Conservation (phyloP, 768 basidiomycete species). For the Collybia sp. region DNA sequence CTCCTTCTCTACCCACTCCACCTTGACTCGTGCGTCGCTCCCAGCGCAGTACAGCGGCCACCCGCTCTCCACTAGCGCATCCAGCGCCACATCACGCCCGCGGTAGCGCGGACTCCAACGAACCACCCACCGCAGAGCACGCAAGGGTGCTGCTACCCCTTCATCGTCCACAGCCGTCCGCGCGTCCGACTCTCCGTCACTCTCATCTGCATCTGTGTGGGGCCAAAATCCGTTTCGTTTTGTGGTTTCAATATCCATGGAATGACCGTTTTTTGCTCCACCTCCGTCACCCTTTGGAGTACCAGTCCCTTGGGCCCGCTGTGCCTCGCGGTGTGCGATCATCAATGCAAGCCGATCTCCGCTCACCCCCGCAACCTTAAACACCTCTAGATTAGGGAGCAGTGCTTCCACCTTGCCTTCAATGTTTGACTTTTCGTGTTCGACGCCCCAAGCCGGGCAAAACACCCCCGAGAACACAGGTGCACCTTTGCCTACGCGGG, state of each 20-base stretch:
- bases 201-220: background rate
- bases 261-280: background rate
- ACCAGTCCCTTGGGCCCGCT: background rate
- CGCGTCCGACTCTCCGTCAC: slow-evolving; percentile 3
- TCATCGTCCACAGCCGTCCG: slow-evolving; percentile 8
- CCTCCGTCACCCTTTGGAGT: background rate
- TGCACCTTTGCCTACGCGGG: slow-evolving; percentile 15
- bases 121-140: slow-evolving; percentile 20
- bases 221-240: background rate
- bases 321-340: slow-evolving; percentile 14
- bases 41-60: slow-evolving; percentile 5
- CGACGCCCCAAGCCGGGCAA: background rate
- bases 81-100: slow-evolving; percentile 29
- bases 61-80: slow-evolving; percentile 32
- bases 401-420: slow-evolving; percentile 2
- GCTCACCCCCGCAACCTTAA: slow-evolving; percentile 16
- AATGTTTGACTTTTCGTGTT: background rate
- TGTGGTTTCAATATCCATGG: background rate
- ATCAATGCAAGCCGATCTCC: slow-evolving; percentile 12
- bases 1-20: slow-evolving; percentile 12
- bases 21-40: slow-evolving; percentile 11
- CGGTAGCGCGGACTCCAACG: slow-evolving; percentile 27
- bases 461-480: slow-evolving; percentile 2
- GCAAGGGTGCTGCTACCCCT: slow-evolving; percentile 3
- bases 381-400: slow-evolving; percentile 13